Conservation (phyloP, 1,139 yeast genomes). For the Meyerozyma elateridarum region DNA sequence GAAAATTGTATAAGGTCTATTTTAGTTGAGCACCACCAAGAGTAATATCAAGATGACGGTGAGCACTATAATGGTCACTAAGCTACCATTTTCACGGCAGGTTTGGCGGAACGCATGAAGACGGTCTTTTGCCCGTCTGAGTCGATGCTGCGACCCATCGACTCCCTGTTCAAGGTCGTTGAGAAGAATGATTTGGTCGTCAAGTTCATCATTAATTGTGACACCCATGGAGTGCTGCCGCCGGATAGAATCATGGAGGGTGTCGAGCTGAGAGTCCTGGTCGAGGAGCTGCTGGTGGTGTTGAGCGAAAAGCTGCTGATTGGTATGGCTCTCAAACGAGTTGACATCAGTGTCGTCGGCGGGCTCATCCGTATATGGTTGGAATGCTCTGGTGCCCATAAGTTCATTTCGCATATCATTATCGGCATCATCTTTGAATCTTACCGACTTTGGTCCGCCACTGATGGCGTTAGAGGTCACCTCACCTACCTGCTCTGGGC, state of each 20-base stretch:
- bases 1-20: slow-evolving; percentile 1
- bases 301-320: slow-evolving; percentile 54
- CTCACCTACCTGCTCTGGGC: too few relatives aligned
- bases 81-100: slow-evolving; percentile 66
- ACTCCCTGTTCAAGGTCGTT: slow-evolving; percentile 69
- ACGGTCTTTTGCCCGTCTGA: slow-evolving; percentile 52
- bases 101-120: slow-evolving; percentile 51
- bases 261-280: slow-evolving; percentile 62
- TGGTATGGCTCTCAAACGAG: slow-evolving; percentile 29
- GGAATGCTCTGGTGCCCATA: slow-evolving; percentile 16
- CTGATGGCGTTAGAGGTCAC: slow-evolving; percentile 11
- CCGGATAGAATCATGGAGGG: slow-evolving; percentile 55
- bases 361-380: slow-evolving; percentile 15
- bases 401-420: slow-evolving; percentile 16
- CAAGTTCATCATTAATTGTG: slow-evolving; percentile 62
- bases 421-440: slow-evolving; percentile 45
- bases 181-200: slow-evolving; percentile 61
- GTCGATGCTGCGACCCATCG: slow-evolving; percentile 47
- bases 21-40: slow-evolving; percentile 52
- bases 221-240: slow-evolving; percentile 64
- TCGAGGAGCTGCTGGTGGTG: slow-evolving; percentile 61
- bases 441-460: slow-evolving; percentile 55
- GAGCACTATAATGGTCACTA: slow-evolving; percentile 63
- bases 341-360: slow-evolving; percentile 13
- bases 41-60: slow-evolving; percentile 55